phyloP scores from a whole-genome alignment of 768 basidiomycete genomes.

The Boletus subparvulus region DNA sequence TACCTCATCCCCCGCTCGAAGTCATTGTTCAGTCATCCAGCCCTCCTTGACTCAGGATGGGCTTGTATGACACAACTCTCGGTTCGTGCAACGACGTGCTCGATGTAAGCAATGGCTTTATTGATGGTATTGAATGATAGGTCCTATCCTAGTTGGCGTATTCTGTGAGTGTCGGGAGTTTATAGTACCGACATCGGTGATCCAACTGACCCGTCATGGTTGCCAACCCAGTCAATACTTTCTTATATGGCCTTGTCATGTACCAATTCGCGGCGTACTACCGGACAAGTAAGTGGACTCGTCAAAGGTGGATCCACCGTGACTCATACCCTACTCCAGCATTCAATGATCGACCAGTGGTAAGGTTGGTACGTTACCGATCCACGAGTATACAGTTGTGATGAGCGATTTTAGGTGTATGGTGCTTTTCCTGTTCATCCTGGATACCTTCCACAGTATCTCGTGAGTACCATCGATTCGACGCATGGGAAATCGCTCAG shows the following conservation, averaged over 20 bases:
- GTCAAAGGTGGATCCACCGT: not conserved
- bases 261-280: conserved; percentile 43
- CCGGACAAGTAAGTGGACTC: conserved; percentile 14
- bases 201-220: not conserved
- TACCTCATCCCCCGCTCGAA: not conserved
- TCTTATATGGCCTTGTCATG: conserved; percentile 42
- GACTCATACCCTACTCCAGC: not conserved
- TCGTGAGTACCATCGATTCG: conserved; percentile 6
- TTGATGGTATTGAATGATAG: conserved; percentile 2
- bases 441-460: conserved; percentile 22
- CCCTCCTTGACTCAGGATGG: not conserved
- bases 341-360: conserved; percentile 14
- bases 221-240: conserved; percentile 24
- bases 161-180: conserved; percentile 15
- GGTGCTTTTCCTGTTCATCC: conserved; percentile 16
- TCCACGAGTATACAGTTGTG: not conserved
- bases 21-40: not conserved
- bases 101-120: not conserved
- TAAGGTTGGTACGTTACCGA: not conserved
- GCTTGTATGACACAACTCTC: not conserved
- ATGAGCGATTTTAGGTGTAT: conserved; percentile 5
- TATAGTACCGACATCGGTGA: not conserved
- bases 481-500: not conserved
- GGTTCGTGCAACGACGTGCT: not conserved
- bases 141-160: conserved; percentile 7